Evolutionary conservation across 352 stramenopile genomes (phyloP).

Genomic region (Lagenidium sp.): DNA sequence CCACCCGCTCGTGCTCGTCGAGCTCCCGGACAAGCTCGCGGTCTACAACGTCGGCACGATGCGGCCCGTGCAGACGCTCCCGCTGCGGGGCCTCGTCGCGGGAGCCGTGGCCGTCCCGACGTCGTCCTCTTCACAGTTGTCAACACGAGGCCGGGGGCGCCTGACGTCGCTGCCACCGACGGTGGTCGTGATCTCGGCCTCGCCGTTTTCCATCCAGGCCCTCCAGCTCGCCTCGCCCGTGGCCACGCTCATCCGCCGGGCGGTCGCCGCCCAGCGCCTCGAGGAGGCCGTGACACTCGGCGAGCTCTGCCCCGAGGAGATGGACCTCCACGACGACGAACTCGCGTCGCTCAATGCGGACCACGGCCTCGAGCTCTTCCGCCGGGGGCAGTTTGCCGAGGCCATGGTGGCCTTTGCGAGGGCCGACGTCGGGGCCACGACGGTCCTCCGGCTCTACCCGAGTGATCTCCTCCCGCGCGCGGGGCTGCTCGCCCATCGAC

Average conservation of each 20-base stretch:
- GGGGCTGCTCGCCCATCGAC: slow-evolving; percentile 5
- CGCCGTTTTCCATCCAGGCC: slow-evolving; percentile 6
- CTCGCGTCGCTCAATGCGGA: slow-evolving; percentile 39
- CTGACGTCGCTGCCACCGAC: slow-evolving; percentile 9
- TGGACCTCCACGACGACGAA: slow-evolving; percentile 41
- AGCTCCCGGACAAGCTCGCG: slow-evolving; percentile 37
- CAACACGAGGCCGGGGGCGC: slow-evolving; percentile 6
- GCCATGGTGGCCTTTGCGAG: slow-evolving; percentile 60
- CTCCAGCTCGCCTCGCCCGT: slow-evolving; percentile 35
- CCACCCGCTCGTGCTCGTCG: slow-evolving; percentile 60
- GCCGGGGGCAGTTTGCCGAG: slow-evolving; percentile 17
- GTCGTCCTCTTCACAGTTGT: neutral
- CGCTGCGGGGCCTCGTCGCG: slow-evolving; percentile 39
- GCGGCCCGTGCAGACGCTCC: slow-evolving; percentile 36
- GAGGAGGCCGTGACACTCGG: slow-evolving; percentile 57
- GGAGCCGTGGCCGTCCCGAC: slow-evolving; percentile 12
- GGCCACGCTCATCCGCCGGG: slow-evolving; percentile 37
- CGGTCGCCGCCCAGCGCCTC: slow-evolving; percentile 29
- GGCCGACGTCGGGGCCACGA: slow-evolving; percentile 33
- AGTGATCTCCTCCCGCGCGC: slow-evolving; percentile 56
- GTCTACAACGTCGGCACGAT: slow-evolving; percentile 63
- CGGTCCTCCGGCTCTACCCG: slow-evolving; percentile 63
- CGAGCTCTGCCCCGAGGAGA: slow-evolving; percentile 60
- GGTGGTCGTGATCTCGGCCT: slow-evolving; percentile 5
- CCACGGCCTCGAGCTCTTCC: slow-evolving; percentile 54